Percentiles rank a stretch among this genome's conserved stretches.
Conservation (phyloP, 2,329 filamentous ascomycete genomes). For the Talaromyces sp. region DNA sequence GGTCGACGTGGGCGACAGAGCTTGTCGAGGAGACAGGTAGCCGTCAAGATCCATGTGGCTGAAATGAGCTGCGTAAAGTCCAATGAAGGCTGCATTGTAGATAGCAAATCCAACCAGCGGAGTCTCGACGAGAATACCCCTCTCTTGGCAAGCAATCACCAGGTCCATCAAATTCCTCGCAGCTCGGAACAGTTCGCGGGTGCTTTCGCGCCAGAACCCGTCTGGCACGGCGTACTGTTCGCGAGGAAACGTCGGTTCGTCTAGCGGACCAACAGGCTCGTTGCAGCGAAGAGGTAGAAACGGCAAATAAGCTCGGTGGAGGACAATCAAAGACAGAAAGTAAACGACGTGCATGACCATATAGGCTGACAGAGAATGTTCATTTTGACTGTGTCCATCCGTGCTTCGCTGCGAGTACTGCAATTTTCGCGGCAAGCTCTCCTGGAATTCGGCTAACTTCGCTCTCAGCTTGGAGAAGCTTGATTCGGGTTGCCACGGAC, state of each 20-base stretch:
- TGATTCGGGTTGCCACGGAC: conserved; percentile 53
- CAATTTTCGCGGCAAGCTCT: conserved; percentile 50
- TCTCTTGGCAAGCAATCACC: conserved; percentile 49
- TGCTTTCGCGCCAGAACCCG: conserved; percentile 53
- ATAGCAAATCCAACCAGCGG: conserved; percentile 54
- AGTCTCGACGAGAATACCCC: conserved; percentile 51
- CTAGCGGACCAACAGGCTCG: conserved; percentile 52
- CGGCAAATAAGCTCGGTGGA: conserved; percentile 55
- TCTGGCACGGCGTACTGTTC: conserved; percentile 43
- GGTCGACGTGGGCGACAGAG: conserved; percentile 20
- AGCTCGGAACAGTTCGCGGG: conserved; percentile 49
- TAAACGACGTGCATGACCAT: conserved; percentile 54
- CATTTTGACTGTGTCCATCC: conserved; percentile 51
- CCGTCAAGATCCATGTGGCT: conserved; percentile 54
- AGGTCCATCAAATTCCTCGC: conserved; percentile 54
- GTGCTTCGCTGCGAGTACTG: conserved; percentile 51
- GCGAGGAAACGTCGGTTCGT: conserved; percentile 46
- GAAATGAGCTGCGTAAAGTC: conserved; percentile 53
- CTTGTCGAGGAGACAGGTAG: conserved; percentile 39
- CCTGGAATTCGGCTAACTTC: conserved; percentile 49
- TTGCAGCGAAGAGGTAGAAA: conserved; percentile 50
- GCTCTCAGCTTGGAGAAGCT: conserved; percentile 47
- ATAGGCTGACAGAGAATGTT: conserved; percentile 50
- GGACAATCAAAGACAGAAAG: conserved; percentile 52
- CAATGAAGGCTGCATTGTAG: conserved; percentile 52